phyloP scores from a whole-genome alignment of 2,329 filamentous ascomycete species.

The Phialophora chinensis region DNA sequence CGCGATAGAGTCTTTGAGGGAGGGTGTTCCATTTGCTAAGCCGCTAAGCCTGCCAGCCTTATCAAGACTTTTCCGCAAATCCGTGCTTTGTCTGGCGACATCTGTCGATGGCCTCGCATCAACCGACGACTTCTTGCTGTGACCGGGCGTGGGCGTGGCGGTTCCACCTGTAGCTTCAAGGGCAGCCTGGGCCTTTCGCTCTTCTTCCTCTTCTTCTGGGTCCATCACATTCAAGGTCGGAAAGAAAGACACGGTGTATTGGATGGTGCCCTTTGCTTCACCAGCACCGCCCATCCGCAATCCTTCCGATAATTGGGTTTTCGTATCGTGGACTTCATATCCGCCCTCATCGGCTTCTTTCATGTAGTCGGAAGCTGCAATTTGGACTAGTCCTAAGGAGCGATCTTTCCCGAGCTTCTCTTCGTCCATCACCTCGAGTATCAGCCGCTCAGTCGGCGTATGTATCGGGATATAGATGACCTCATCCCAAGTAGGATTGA shows the following conservation, averaged over 20 bases:
- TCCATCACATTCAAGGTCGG: slow-evolving; percentile 86
- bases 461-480: slow-evolving; percentile 93
- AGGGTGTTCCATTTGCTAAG: slow-evolving; percentile 34
- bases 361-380: slow-evolving; percentile 79
- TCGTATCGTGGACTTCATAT: slow-evolving; percentile 78
- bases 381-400: slow-evolving; percentile 79
- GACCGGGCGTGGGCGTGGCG: slow-evolving; percentile 24
- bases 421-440: slow-evolving; percentile 94
- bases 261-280: slow-evolving; percentile 76
- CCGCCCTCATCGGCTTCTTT: slow-evolving; percentile 75
- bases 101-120: slow-evolving; percentile 30
- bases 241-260: slow-evolving; percentile 87
- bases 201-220: slow-evolving; percentile 70
- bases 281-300: slow-evolving; percentile 76
- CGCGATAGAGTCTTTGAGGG: slow-evolving; percentile 54
- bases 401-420: slow-evolving; percentile 92
- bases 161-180: slow-evolving; percentile 22
- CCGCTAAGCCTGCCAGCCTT: slow-evolving; percentile 20
- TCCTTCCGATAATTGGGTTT: slow-evolving; percentile 68
- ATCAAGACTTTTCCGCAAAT: slow-evolving; percentile 33
- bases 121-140: slow-evolving; percentile 37
- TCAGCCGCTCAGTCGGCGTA: slow-evolving; percentile 79
- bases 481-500: slow-evolving; percentile 95
- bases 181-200: slow-evolving; percentile 45
- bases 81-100: slow-evolving; percentile 29